Conservation (phyloP, 2,329 filamentous ascomycete species). For the Aspergillus unguis region DNA sequence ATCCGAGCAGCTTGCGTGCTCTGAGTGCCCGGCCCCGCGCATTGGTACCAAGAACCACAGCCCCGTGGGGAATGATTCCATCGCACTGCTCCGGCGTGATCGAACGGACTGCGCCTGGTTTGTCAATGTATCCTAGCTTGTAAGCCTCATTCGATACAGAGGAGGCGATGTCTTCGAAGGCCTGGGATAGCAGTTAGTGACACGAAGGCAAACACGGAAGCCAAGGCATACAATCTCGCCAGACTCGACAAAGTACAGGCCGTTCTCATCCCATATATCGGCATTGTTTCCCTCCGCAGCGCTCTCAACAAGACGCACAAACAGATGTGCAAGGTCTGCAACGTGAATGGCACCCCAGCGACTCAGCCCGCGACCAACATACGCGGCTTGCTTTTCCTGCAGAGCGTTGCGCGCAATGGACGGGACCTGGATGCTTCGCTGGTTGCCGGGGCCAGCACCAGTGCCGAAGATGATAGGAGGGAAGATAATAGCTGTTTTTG, state of each 20-base stretch:
- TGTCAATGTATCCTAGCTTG: conserved; percentile 18
- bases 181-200: not conserved
- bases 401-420: conserved; percentile 43
- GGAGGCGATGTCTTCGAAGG: conserved; percentile 24
- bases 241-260: conserved; percentile 35
- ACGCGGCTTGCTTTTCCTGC: conserved; percentile 47
- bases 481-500: conserved; percentile 59
- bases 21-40: conserved; percentile 22
- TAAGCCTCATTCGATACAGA: conserved; percentile 21
- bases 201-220: too few relatives aligned
- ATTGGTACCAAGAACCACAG: conserved; percentile 32
- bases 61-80: conserved; percentile 19
- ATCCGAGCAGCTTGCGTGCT: conserved; percentile 21
- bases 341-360: conserved; percentile 60
- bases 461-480: conserved; percentile 60
- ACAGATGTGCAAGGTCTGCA: conserved; percentile 55
- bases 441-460: conserved; percentile 50
- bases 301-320: conserved; percentile 50
- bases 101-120: conserved; percentile 18
- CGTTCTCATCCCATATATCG: conserved; percentile 39
- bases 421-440: conserved; percentile 51
- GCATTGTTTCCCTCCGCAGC: conserved; percentile 27
- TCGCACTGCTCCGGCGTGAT: conserved; percentile 25
- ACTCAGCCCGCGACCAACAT: conserved; percentile 54
- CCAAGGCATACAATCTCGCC: conserved; percentile 25